Percentiles rank a stretch among this genome's conserved stretches.
Conservation (phyloP, 441 rosid genomes). For the Brassica hybrid region DNA sequence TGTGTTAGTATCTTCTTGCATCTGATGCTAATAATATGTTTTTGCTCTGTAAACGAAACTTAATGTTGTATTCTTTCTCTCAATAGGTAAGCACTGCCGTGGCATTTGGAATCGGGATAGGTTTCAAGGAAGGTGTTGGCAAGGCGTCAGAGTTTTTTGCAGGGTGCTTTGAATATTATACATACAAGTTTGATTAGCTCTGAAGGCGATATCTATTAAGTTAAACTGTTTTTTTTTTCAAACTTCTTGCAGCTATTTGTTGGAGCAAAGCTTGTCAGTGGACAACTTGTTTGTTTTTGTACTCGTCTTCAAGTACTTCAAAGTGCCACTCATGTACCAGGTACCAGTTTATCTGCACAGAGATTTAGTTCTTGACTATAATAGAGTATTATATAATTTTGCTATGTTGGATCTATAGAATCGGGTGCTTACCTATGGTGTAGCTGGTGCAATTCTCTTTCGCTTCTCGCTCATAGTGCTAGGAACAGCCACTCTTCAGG, state of each 20-base stretch:
- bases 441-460: constrained; percentile 86
- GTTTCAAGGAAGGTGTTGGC: constrained; percentile 76
- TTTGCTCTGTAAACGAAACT: constrained; percentile 24
- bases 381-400: constrained; percentile 19
- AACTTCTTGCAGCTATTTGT: constrained; percentile 68
- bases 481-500: constrained; percentile 12
- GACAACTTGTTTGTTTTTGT: constrained; percentile 95
- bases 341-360: constrained; percentile 44
- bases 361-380: constrained; percentile 16
- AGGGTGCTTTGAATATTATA: constrained; percentile 53
- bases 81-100: constrained; percentile 73
- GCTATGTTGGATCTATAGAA: constrained; percentile 55
- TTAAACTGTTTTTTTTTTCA: not conserved
- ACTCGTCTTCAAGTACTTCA: constrained; percentile 88
- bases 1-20: constrained; percentile 60
- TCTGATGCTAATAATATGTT: constrained; percentile 11
- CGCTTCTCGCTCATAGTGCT: constrained; percentile 20
- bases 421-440: constrained; percentile 86
- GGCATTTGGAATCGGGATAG: constrained; percentile 82
- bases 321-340: constrained; percentile 89
- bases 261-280: constrained; percentile 98
- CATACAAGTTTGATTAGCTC: not conserved
- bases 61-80: constrained; percentile 5
- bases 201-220: no score
- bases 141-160: constrained; percentile 93